These are phyloP conservation scores for Lindgomyces ingoldianus DNA, from an alignment of 495 filamentous ascomycete species.

Conservation along the genomic window DNA sequence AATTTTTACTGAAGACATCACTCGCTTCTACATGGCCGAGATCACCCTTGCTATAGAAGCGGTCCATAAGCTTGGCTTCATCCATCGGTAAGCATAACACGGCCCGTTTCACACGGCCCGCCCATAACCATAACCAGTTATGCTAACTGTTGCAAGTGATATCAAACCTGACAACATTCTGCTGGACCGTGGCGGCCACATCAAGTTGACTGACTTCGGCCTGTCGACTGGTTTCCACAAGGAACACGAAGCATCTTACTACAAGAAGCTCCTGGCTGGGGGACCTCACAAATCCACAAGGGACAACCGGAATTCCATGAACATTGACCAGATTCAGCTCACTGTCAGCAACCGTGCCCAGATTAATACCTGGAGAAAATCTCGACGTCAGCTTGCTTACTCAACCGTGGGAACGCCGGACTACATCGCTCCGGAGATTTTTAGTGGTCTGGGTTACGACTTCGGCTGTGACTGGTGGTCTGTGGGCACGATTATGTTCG, in stretches of 20 bases:
- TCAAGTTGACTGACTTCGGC: constrained; percentile 98
- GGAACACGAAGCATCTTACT: constrained; percentile 96
- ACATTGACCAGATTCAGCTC: constrained; percentile 95
- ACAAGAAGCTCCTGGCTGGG: constrained; percentile 80
- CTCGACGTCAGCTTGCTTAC: constrained; percentile 90
- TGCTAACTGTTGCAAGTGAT: constrained; percentile 60
- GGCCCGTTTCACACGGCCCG: neutral
- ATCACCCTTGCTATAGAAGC: constrained; percentile 96
- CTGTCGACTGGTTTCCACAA: constrained; percentile 97
- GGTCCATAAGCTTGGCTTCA: constrained; percentile 96
- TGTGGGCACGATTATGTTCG: constrained; percentile 98
- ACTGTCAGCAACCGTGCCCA: constrained; percentile 95
- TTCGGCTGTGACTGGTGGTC: constrained; percentile 99
- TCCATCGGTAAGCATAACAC: constrained; percentile 74
- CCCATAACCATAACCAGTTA: neutral
- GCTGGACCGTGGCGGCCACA: constrained; percentile 89
- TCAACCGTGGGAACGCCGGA: constrained; percentile 98
- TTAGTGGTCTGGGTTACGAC: constrained; percentile 91
- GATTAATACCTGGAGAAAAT: constrained; percentile 98
- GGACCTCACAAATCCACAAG: constrained; percentile 67
- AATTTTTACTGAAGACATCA: constrained; percentile 98
- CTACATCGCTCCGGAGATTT: constrained; percentile 98
- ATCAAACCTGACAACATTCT: constrained; percentile 99
- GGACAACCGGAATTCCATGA: constrained; percentile 84
- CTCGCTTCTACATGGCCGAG: constrained; percentile 98